phyloP scores from a whole-genome alignment of 805 yeast genomes.

The Monosporozyma servazzii region DNA sequence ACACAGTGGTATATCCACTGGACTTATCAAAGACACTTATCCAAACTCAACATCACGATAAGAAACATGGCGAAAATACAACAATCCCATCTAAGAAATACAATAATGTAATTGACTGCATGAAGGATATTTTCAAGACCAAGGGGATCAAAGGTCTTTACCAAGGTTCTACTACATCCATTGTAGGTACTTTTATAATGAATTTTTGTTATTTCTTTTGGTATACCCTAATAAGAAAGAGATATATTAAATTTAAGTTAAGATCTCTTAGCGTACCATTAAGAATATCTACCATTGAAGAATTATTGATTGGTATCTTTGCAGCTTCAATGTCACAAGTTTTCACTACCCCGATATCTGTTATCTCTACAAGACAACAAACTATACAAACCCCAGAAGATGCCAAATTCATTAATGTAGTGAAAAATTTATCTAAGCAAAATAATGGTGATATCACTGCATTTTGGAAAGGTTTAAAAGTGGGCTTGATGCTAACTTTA shows the following conservation, averaged over 20 bases:
- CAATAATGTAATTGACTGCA: constrained; percentile 52
- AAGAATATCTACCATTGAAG: constrained; percentile 46
- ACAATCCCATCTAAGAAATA: constrained; percentile 30
- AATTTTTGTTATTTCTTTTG: constrained; percentile 81
- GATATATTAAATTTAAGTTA: constrained; percentile 32
- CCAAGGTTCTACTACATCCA: constrained; percentile 58
- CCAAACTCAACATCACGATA: constrained; percentile 49
- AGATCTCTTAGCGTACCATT: constrained; percentile 6
- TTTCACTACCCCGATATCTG: constrained; percentile 74
- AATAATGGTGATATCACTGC: constrained; percentile 56
- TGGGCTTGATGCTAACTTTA: constrained; percentile 63
- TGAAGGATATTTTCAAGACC: constrained; percentile 43
- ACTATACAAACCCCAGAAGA: constrained; percentile 35
- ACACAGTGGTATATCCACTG: constrained; percentile 68
- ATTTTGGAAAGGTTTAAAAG: constrained; percentile 78
- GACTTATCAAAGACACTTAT: constrained; percentile 70
- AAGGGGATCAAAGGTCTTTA: constrained; percentile 65
- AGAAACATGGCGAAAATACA: not conserved
- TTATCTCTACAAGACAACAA: constrained; percentile 60
- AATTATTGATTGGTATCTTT: constrained; percentile 62
- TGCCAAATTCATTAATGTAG: constrained; percentile 25
- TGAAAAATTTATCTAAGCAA: constrained; percentile 41
- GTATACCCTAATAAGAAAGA: constrained; percentile 63
- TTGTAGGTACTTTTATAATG: constrained; percentile 65
- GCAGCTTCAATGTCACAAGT: constrained; percentile 79